Evolutionary conservation across 139 green algal genomes (phyloP), one percentile per base, ranked within the genome.

Genomic region (Chlamydomonas sp.): DNA sequence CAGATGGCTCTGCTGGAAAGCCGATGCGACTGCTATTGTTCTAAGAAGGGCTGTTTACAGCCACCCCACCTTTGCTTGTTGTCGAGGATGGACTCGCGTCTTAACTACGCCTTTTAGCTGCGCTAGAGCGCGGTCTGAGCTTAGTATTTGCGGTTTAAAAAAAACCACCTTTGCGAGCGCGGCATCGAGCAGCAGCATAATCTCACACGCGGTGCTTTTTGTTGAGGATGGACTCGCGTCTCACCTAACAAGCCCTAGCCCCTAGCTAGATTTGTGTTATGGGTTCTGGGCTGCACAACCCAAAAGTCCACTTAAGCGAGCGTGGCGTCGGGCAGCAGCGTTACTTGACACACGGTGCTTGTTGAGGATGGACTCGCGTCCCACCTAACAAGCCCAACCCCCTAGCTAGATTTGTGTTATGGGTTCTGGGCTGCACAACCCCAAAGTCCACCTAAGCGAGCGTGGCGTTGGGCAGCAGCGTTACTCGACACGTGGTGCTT

Each of bases 231-330:
- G 90, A 96, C 72, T 88, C 85, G 5, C 75, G 60, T 59, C 98
- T 93, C 6, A 98, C 86, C 83, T 75, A 98, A 99, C 48, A 99
- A 89, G 70, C 94, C 90, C 70, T 93, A 76, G 13, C 87, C 90
- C 13, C 64, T 69, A 2, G 78, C 80, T 26, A 99, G 78, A 36
- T 90, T 80, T 30, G 72, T 73, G 90, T 98, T 98, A 87, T 98
- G 92, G 49, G 75, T n/a, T n/a, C n/a, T n/a, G n/a, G n/a, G n/a
- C n/a, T n/a, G n/a, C n/a, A n/a, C n/a, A n/a, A n/a, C n/a, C n/a
- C n/a, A n/a, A 54, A 10, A 62, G 28, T 5, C 13, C n/a, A n/a
- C n/a, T n/a, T n/a, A n/a, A n/a, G n/a, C 83, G 73, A 91, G 79
- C 64, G 75, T 28, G 3, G 57, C 30, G 64, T 96, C 90, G 2